Conservation (phyloP, 2,329 filamentous ascomycete genomes). For the Torrubiellomyces zombiae region DNA sequence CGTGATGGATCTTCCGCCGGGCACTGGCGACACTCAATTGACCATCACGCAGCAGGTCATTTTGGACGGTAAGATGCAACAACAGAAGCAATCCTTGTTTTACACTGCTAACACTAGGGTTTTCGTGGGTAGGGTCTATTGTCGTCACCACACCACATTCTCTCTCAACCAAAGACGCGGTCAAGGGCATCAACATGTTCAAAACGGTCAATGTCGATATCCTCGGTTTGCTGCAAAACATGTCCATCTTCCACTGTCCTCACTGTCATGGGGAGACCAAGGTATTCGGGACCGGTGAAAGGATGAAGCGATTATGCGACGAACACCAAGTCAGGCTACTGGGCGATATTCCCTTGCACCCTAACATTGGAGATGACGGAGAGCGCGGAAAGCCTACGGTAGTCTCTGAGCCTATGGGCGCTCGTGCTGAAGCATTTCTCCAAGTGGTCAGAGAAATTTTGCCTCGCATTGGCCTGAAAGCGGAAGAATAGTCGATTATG, state of each 20-base stretch:
- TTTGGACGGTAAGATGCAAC: slow-evolving; percentile 48
- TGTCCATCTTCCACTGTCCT: slow-evolving; percentile 71
- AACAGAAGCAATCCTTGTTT: background rate
- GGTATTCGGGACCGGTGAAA: slow-evolving; percentile 54
- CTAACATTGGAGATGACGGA: slow-evolving; percentile 72
- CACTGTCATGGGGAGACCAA: slow-evolving; percentile 57
- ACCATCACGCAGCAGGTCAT: slow-evolving; percentile 91
- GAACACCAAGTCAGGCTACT: slow-evolving; percentile 64
- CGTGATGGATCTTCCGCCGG: slow-evolving; percentile 80
- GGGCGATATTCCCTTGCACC: slow-evolving; percentile 77
- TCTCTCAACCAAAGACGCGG: slow-evolving; percentile 77
- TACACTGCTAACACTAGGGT: background rate
- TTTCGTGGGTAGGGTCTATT: slow-evolving; percentile 50
- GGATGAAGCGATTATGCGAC: slow-evolving; percentile 50
- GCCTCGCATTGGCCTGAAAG: slow-evolving; percentile 22
- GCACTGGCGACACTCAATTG: slow-evolving; percentile 88
- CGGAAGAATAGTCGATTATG: slow-evolving; percentile 1
- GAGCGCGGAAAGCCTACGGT: slow-evolving; percentile 81
- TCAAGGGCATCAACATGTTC: slow-evolving; percentile 89
- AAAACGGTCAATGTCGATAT: slow-evolving; percentile 66
- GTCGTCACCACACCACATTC: slow-evolving; percentile 92
- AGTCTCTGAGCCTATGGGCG: slow-evolving; percentile 65
- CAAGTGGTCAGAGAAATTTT: slow-evolving; percentile 45
- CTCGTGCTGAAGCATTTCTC: slow-evolving; percentile 55
- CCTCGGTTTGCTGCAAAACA: slow-evolving; percentile 81